These are phyloP conservation scores for Psidium friedrichsthalianum DNA, from an alignment of 345 rosid genomes.

Conservation along the genomic window DNA sequence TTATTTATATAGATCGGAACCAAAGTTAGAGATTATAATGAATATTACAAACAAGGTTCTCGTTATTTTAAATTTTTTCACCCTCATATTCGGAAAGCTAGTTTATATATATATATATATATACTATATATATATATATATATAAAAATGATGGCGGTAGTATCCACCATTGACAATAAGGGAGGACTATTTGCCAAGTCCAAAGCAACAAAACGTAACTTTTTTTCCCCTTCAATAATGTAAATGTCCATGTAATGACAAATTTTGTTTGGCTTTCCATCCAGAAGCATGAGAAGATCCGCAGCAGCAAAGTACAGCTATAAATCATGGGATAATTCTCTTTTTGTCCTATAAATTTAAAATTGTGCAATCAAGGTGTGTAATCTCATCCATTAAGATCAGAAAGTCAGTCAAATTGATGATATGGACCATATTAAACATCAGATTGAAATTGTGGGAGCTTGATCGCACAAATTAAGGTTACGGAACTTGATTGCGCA, in stretches of 20 bases:
- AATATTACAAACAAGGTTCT: background rate
- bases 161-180: background rate
- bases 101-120: too few relatives aligned
- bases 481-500: too few relatives aligned
- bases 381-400: background rate
- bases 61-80: background rate
- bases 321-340: background rate
- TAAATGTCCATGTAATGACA: background rate
- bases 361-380: background rate
- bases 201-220: background rate
- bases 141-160: background rate
- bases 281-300: background rate
- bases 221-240: background rate
- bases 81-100: background rate
- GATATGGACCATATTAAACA: background rate
- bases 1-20: background rate
- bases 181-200: background rate
- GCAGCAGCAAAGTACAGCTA: background rate
- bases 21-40: background rate
- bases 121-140: too few relatives aligned
- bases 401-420: background rate
- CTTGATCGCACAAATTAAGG: background rate
- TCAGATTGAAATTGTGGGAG: background rate
- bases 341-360: background rate
- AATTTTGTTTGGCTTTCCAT: background rate